These are phyloP conservation scores for Fusarium sp. DNA, from an alignment of 2,329 filamentous ascomycete genomes.

Conservation along the genomic window DNA sequence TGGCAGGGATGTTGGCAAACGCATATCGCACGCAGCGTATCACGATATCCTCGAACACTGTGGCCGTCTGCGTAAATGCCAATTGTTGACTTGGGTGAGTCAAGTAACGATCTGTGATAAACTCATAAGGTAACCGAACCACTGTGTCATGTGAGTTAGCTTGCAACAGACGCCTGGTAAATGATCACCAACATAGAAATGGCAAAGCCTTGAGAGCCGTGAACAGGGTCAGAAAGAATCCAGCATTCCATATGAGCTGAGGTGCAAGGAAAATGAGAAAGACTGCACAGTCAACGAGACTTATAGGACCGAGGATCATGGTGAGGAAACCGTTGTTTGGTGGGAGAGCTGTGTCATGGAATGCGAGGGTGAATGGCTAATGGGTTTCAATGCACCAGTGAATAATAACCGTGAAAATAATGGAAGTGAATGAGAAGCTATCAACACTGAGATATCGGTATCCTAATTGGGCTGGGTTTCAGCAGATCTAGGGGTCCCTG, in stretches of 20 bases:
- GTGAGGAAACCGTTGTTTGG: constrained; percentile 32
- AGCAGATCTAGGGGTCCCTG: constrained; percentile 22
- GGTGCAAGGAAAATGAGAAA: constrained; percentile 78
- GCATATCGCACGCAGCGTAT: constrained; percentile 82
- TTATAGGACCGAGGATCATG: constrained; percentile 81
- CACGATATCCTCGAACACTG: constrained; percentile 80
- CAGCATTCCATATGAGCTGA: constrained; percentile 76
- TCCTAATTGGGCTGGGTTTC: constrained; percentile 7
- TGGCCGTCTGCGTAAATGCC: constrained; percentile 76
- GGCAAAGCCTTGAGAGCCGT: constrained; percentile 73
- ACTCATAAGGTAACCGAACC: constrained; percentile 46
- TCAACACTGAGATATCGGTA: neutral
- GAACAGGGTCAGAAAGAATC: constrained; percentile 67
- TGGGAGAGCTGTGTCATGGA: constrained; percentile 20
- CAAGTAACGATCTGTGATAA: constrained; percentile 50
- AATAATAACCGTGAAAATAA: neutral
- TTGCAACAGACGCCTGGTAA: neutral
- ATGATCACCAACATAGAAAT: constrained; percentile 69
- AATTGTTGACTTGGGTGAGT: constrained; percentile 52
- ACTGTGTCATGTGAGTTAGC: constrained; percentile 42
- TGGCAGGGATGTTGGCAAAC: constrained; percentile 76
- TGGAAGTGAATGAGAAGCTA: neutral
- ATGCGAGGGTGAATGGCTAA: constrained; percentile 3
- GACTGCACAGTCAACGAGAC: constrained; percentile 78
- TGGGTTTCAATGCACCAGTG: neutral